Evolutionary conservation across 176 grass and related monocot species (phyloP).

Genomic region (Panicum miliaceum): DNA sequence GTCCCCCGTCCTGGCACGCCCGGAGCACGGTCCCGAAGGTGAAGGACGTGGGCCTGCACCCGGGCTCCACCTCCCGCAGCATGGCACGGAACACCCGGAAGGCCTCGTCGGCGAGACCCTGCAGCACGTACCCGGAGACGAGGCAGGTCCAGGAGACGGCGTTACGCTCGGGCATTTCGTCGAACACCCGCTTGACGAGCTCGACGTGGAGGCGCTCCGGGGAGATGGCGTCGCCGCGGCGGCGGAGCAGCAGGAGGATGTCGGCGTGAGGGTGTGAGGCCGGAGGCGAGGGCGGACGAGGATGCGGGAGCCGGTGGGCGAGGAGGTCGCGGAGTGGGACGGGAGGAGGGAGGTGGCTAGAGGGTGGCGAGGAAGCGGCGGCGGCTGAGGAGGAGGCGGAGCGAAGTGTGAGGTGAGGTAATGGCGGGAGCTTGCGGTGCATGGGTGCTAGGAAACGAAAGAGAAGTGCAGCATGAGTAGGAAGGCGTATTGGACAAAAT

Average conservation of each 20-base stretch:
- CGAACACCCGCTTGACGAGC: conserved; percentile 60
- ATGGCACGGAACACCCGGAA: conserved; percentile 56
- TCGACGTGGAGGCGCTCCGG: conserved; percentile 62
- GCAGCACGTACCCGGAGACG: conserved; percentile 57
- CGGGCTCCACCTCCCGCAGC: conserved; percentile 42
- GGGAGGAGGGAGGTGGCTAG: conserved; percentile 30
- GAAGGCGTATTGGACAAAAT: not conserved
- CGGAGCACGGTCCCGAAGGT: conserved; percentile 69
- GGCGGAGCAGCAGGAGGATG: conserved; percentile 28
- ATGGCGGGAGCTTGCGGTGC: conserved; percentile 55
- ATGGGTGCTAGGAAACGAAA: conserved; percentile 9
- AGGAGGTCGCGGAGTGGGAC: conserved; percentile 17
- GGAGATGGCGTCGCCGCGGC: conserved; percentile 20
- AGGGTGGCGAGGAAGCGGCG: conserved; percentile 8
- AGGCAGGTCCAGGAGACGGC: conserved; percentile 78
- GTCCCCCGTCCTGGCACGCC: conserved; percentile 59
- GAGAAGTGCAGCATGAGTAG: not conserved
- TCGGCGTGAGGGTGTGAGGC: conserved; percentile 30
- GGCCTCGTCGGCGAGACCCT: conserved; percentile 41
- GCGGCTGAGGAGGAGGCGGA: not conserved
- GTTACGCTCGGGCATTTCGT: conserved; percentile 60
- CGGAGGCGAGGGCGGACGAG: conserved; percentile 28
- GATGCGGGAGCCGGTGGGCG: conserved; percentile 32
- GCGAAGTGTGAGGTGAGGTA: conserved; percentile 20
- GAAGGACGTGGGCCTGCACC: conserved; percentile 61